Evolutionary conservation across 768 basidiomycete genomes (phyloP), one percentile per base, ranked within the genome.

Genomic region (Suillus sp.): DNA sequence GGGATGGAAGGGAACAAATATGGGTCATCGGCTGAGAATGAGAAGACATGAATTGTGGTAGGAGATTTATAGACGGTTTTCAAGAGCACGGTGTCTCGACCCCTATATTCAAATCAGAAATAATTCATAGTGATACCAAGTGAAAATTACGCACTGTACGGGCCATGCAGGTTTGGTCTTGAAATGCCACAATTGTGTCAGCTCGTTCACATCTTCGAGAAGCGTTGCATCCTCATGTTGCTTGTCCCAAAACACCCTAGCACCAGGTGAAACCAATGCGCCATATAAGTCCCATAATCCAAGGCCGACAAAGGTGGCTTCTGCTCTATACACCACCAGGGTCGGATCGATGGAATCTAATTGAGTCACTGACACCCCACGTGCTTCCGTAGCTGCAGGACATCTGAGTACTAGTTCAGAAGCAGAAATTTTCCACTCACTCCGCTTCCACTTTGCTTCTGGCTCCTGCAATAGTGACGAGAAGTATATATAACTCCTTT

Each of bases 11-110:
- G 90, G 75, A 98, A 97, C 16, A 97, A 82, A 61, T 91, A 86
- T 59, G 85, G 85, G 67, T 98, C 94, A 67, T 98, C 95, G 0
- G 89, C 92, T 4, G 96, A 97, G 77, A 97, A 97, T 1, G 91
- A 88, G 74, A 99, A 98, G 22, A 99, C 88, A 67, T 99, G 97
- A 22, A 97, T 91, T 1, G 95, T 91, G 0, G 90, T 92, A 0
- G 95, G 93, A 0, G 95, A 97, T 74, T 98, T 99, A 81, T 99
- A 99, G 4, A 96, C 92, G 0, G 97, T 99, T 75, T 92, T 93
- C 10, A 99, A 84, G 25, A 96, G 84, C 48, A 98, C 91, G 20
- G 90, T 83, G 71, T 99, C 96, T 62, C 96, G 86, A 53, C 95
- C 92, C 70, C 95, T 96, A 20, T 53, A 11, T 34, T 30, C 35